phyloP scores from a whole-genome alignment of 176 grass and related monocot genomes.

The Juncus effusus region DNA sequence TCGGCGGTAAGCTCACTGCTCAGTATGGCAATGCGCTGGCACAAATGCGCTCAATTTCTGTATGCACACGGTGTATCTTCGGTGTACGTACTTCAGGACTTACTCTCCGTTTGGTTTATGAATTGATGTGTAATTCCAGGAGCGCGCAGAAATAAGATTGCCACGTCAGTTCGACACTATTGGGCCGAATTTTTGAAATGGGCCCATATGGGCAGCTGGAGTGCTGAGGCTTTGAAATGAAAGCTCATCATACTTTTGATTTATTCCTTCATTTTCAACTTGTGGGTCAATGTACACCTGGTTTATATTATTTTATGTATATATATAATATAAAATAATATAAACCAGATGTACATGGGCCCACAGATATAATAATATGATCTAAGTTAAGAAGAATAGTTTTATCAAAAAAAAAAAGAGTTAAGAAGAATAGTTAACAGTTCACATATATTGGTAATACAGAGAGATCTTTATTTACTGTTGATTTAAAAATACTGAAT shows the following conservation, averaged over 20 bases:
- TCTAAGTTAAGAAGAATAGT: no score
- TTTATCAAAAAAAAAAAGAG: no score
- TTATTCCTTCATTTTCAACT: background rate
- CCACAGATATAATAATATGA: no score
- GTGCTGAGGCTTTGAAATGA: constrained; percentile 18
- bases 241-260: constrained; percentile 5
- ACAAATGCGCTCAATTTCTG: background rate
- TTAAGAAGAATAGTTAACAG: no score
- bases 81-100: background rate
- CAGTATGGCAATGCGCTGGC: background rate
- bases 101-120: background rate
- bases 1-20: constrained; percentile 19
- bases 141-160: no score
- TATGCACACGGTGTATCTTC: background rate
- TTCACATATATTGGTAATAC: no score
- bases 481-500: constrained; percentile 11
- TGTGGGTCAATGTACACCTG: background rate
- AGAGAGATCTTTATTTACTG: constrained; percentile 20
- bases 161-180: no score
- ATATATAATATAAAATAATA: no score
- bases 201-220: constrained; percentile 6
- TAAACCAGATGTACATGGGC: no score
- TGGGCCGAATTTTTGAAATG: constrained; percentile 1
- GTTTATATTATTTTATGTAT: no score
- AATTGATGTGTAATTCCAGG: no score